Evolutionary conservation across 1,139 yeast genomes (phyloP).

Genomic region (Geotrichum cucujoidarum): DNA sequence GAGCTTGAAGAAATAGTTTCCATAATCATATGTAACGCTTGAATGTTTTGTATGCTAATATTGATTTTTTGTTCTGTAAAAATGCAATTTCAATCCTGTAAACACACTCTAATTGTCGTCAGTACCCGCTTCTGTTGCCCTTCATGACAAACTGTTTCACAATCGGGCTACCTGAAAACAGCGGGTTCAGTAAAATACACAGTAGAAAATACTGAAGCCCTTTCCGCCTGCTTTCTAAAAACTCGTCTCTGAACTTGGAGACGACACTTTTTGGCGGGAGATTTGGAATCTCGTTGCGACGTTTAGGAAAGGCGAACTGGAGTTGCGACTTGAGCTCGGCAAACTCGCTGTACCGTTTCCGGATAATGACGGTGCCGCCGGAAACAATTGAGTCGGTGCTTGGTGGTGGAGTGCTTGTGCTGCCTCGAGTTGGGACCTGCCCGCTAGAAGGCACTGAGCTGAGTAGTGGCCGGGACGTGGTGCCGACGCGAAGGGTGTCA

Average conservation of each 20-base stretch:
- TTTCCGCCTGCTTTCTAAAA: constrained; percentile 57
- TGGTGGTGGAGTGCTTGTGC: not conserved
- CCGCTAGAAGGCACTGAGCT: not conserved
- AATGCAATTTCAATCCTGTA: too few species aligned
- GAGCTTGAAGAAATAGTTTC: too few species aligned
- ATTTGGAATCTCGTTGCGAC: constrained; percentile 47
- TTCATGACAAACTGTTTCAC: constrained; percentile 50
- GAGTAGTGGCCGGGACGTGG: not conserved
- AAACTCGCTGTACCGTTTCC: constrained; percentile 65
- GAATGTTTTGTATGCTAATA: too few species aligned
- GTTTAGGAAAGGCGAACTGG: constrained; percentile 39
- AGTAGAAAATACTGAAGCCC: constrained; percentile 73
- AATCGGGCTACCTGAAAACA: constrained; percentile 44
- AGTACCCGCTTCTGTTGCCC: too few species aligned
- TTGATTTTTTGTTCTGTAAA: too few species aligned
- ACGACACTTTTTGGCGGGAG: constrained; percentile 64
- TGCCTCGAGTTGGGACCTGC: not conserved
- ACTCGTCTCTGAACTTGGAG: constrained; percentile 48
- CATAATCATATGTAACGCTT: too few species aligned
- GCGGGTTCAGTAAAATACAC: constrained; percentile 63
- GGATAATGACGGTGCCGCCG: constrained; percentile 48
- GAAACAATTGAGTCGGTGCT: not conserved
- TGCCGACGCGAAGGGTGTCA: constrained; percentile 28
- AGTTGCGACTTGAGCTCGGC: constrained; percentile 46
- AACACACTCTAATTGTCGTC: too few species aligned